Evolutionary conservation across 1,284 basidiomycete species (phyloP).

Genomic region (Chalciporus sp.): DNA sequence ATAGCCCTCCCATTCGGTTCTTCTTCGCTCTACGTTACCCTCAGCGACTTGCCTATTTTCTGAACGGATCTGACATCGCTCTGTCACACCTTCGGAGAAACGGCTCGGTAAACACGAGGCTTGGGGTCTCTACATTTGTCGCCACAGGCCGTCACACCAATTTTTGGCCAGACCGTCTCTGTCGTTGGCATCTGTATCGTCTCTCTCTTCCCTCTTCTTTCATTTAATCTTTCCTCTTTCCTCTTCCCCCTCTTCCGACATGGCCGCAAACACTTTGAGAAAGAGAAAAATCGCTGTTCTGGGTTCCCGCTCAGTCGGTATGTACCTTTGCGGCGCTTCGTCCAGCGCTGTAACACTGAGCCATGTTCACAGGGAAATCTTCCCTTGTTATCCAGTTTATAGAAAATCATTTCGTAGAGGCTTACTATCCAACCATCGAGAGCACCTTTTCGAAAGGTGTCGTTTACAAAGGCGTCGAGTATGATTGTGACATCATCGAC

Average conservation of each 20-base stretch:
- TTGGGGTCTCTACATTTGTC: conserved; percentile 13
- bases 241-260: conserved; percentile 23
- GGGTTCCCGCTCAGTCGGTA: conserved; percentile 80
- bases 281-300: conserved; percentile 86
- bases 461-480: conserved; percentile 83
- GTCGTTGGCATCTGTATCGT: conserved; percentile 10
- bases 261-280: conserved; percentile 65
- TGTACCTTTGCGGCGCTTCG: conserved; percentile 26
- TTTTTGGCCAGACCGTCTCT: conserved; percentile 17
- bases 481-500: conserved; percentile 97
- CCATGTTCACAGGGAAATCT: conserved; percentile 63
- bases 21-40: conserved; percentile 2
- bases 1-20: conserved; percentile 1
- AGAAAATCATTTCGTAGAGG: conserved; percentile 71
- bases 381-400: conserved; percentile 78
- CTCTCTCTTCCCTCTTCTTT: conserved; percentile 3
- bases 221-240: conserved; percentile 8
- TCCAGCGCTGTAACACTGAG: conserved; percentile 17
- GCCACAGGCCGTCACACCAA: conserved; percentile 21
- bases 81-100: conserved; percentile 14
- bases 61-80: conserved; percentile 16
- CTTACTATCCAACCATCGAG: conserved; percentile 96
- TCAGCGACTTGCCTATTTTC: not conserved
- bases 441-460: conserved; percentile 86
- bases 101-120: conserved; percentile 25